phyloP scores from a whole-genome alignment of 2,329 filamentous ascomycete species.

The Pseudogymnoascus sp. region DNA sequence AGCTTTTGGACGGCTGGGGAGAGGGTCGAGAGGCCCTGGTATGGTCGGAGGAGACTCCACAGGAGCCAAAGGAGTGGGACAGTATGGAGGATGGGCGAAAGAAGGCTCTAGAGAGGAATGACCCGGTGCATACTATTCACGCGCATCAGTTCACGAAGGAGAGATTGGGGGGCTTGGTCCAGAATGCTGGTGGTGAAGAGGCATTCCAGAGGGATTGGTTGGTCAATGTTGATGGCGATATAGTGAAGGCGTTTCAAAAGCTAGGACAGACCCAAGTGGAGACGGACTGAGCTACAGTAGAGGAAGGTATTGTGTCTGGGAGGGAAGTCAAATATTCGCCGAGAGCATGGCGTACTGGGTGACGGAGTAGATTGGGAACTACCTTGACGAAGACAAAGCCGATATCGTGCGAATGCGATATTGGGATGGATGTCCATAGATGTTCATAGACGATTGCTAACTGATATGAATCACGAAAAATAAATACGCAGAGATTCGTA shows the following conservation, averaged over 20 bases:
- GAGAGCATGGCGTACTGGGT: background rate
- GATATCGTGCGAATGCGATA: background rate
- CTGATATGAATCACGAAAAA: background rate
- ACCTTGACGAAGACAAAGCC: background rate
- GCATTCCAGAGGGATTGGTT: conserved; percentile 62
- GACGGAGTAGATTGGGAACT: background rate
- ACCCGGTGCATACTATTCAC: conserved; percentile 62
- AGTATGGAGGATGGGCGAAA: conserved; percentile 44
- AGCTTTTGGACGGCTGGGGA: conserved; percentile 55
- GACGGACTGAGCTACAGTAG: background rate
- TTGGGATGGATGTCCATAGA: background rate
- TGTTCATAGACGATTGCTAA: background rate
- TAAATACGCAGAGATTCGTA: background rate
- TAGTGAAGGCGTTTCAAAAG: conserved; percentile 56
- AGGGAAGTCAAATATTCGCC: background rate
- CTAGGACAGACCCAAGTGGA: conserved; percentile 21
- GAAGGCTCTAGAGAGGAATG: conserved; percentile 46
- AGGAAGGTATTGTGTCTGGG: background rate
- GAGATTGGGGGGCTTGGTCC: conserved; percentile 52
- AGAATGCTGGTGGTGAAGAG: conserved; percentile 54
- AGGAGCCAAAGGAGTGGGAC: conserved; percentile 24
- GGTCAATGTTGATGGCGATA: conserved; percentile 67
- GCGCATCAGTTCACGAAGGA: conserved; percentile 57
- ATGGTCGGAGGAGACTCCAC: conserved; percentile 43
- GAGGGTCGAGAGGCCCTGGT: conserved; percentile 47